These are phyloP conservation scores for Nemania abortiva DNA, from an alignment of 2,329 filamentous ascomycete genomes.

Conservation along the genomic window DNA sequence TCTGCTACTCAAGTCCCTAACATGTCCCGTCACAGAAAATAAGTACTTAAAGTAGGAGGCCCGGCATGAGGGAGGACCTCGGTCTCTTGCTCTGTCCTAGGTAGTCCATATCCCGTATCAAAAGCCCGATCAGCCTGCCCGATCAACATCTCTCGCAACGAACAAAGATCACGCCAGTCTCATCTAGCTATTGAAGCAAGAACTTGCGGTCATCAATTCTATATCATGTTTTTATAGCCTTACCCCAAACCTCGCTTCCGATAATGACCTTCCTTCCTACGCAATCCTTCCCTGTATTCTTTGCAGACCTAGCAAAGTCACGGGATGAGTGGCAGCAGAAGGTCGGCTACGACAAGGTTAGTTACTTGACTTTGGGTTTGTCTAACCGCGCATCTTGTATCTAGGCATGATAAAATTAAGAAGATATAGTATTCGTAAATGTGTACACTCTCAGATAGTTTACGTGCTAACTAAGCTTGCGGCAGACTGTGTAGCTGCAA, in stretches of 20 bases:
- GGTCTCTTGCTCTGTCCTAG: too few species aligned
- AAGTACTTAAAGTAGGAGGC: too few species aligned
- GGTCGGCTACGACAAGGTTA: constrained; percentile 33
- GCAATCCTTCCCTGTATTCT: constrained; percentile 38
- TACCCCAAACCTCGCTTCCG: constrained; percentile 8
- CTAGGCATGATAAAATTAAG: constrained; percentile 21
- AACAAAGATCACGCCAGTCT: too few species aligned
- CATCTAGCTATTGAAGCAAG: too few species aligned
- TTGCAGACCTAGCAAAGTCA: constrained; percentile 28
- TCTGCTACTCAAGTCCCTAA: too few species aligned
- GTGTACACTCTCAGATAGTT: constrained; percentile 28
- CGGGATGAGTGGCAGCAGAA: constrained; percentile 27
- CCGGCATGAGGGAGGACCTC: too few species aligned
- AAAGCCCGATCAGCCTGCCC: too few species aligned
- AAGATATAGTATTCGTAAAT: constrained; percentile 32
- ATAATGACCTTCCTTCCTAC: constrained; percentile 36
- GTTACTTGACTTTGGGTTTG: constrained; percentile 33
- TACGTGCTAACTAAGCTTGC: constrained; percentile 10
- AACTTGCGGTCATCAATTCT: too few species aligned
- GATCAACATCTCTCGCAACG: too few species aligned
- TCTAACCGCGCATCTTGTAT: constrained; percentile 19
- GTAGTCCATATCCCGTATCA: too few species aligned
- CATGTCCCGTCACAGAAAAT: too few species aligned
- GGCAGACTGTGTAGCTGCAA: constrained; percentile 15
- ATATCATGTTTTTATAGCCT: too few species aligned